A percentile compares a stretch with the other conserved stretches of the same genome.
phyloP scores from a whole-genome alignment of 163 green algal species.

The Trebouxiophyceae sp. region DNA sequence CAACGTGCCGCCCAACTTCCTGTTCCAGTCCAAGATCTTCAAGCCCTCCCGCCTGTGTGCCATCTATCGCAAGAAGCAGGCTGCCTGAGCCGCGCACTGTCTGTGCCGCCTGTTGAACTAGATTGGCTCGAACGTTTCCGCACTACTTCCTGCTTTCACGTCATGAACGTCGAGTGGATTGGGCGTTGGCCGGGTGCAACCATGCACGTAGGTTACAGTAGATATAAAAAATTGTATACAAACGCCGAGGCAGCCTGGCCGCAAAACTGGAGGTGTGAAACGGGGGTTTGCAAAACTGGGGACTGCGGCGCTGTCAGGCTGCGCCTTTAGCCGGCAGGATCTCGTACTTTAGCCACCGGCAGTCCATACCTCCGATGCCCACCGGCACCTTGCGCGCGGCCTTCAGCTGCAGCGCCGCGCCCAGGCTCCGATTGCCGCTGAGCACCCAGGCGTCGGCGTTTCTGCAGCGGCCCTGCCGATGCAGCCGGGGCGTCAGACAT shows the following conservation, averaged over 20 bases:
- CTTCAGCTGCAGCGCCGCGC: constrained; percentile 38
- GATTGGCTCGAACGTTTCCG: too few relatives aligned
- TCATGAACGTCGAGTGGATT: too few relatives aligned
- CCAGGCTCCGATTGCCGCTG: constrained; percentile 33
- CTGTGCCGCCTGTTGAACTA: too few relatives aligned
- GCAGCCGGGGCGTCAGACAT: neutral
- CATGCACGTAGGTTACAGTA: too few relatives aligned
- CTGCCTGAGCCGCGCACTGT: too few relatives aligned
- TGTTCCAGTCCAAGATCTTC: constrained; percentile 46
- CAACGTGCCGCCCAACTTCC: constrained; percentile 46
- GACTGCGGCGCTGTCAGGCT: too few relatives aligned
- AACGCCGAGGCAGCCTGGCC: too few relatives aligned
- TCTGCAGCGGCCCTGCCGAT: constrained; percentile 14
- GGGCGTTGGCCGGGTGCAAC: too few relatives aligned
- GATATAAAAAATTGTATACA: too few relatives aligned
- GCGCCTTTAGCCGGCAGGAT: constrained; percentile 25
- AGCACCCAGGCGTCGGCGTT: constrained; percentile 35
- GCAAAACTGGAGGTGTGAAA: too few relatives aligned
- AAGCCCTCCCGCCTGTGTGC: constrained; percentile 33
- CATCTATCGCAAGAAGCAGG: constrained; percentile 20
- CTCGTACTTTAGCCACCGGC: constrained; percentile 38
- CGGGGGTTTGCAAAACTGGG: too few relatives aligned
- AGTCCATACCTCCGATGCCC: constrained; percentile 46
- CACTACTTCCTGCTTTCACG: too few relatives aligned
- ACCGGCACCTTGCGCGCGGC: constrained; percentile 21